These are phyloP conservation scores for Eustoma russellianum DNA, from an alignment of 257 asterid species.

Conservation along the genomic window DNA sequence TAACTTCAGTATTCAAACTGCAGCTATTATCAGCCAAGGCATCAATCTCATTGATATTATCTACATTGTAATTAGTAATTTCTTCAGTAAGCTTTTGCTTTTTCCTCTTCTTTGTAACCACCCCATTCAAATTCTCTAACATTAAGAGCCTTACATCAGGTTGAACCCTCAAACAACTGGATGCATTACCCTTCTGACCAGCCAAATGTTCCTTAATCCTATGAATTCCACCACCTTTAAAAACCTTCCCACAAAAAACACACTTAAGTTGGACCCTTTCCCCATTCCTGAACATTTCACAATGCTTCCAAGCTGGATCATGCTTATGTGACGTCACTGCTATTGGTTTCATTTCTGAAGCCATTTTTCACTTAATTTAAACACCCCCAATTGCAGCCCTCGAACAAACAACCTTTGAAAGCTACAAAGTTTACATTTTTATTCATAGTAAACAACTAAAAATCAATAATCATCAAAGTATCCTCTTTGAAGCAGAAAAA, in stretches of 20 bases:
- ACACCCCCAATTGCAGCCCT: background rate
- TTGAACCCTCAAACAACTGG: slow-evolving; percentile 84
- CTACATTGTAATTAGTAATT: slow-evolving; percentile 33
- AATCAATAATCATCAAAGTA: slow-evolving; percentile 1
- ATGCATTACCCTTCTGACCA: slow-evolving; percentile 92
- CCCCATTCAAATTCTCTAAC: slow-evolving; percentile 84
- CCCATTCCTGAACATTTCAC: slow-evolving; percentile 84
- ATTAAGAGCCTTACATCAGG: slow-evolving; percentile 66
- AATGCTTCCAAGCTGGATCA: slow-evolving; percentile 98
- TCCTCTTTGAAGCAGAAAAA: slow-evolving; percentile 1
- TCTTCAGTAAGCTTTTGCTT: slow-evolving; percentile 64
- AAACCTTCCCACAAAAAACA: slow-evolving; percentile 76
- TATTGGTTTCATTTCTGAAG: slow-evolving; percentile 61
- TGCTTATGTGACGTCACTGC: slow-evolving; percentile 83
- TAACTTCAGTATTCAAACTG: slow-evolving; percentile 45
- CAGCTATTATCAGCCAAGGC: slow-evolving; percentile 25
- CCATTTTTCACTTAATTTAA: slow-evolving; percentile 18
- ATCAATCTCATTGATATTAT: slow-evolving; percentile 25
- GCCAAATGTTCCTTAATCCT: slow-evolving; percentile 95
- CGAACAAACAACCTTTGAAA: background rate
- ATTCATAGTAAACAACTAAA: background rate
- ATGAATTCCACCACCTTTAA: slow-evolving; percentile 98
- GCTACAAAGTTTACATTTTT: background rate
- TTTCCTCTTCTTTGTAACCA: slow-evolving; percentile 61
- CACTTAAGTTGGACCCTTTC: slow-evolving; percentile 79